These are phyloP conservation scores for Euphrasia confusa DNA, from an alignment of 257 asterid species.

Conservation along the genomic window DNA sequence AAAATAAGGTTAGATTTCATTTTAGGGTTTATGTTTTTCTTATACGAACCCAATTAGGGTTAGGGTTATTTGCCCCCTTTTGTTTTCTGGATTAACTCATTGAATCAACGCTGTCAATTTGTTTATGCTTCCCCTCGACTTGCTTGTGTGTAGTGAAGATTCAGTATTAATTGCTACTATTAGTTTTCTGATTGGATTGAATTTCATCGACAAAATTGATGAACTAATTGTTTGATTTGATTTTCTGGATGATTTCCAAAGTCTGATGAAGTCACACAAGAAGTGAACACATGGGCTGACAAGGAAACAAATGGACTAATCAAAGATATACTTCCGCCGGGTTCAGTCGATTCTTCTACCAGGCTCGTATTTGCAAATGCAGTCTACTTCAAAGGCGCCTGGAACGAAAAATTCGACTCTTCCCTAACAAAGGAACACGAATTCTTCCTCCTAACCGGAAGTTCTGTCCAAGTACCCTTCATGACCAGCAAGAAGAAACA, in stretches of 20 bases:
- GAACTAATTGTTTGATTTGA: slow-evolving; percentile 2
- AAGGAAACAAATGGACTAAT: slow-evolving; percentile 49
- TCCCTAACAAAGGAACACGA: slow-evolving; percentile 34
- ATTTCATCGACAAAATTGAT: no score
- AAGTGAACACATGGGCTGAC: slow-evolving; percentile 49
- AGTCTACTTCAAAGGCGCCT: slow-evolving; percentile 51
- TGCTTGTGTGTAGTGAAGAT: no score
- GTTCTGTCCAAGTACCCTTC: slow-evolving; percentile 42
- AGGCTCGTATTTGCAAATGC: slow-evolving; percentile 49
- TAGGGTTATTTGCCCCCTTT: not conserved
- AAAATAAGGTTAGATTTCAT: slow-evolving; percentile 37
- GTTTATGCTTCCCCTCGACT: no score
- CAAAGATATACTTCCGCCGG: slow-evolving; percentile 43
- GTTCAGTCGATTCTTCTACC: slow-evolving; percentile 38
- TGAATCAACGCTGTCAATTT: no score
- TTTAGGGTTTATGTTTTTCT: not conserved
- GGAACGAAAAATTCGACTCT: slow-evolving; percentile 47
- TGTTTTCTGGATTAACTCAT: no score
- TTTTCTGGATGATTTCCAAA: slow-evolving; percentile 16
- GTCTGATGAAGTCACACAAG: slow-evolving; percentile 36
- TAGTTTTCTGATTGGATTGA: no score
- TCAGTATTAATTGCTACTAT: no score
- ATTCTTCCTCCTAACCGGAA: slow-evolving; percentile 38
- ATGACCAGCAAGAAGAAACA: slow-evolving; percentile 48
- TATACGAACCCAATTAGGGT: not conserved